phyloP scores from a whole-genome alignment of 768 basidiomycete genomes.

The Boletales sp. region DNA sequence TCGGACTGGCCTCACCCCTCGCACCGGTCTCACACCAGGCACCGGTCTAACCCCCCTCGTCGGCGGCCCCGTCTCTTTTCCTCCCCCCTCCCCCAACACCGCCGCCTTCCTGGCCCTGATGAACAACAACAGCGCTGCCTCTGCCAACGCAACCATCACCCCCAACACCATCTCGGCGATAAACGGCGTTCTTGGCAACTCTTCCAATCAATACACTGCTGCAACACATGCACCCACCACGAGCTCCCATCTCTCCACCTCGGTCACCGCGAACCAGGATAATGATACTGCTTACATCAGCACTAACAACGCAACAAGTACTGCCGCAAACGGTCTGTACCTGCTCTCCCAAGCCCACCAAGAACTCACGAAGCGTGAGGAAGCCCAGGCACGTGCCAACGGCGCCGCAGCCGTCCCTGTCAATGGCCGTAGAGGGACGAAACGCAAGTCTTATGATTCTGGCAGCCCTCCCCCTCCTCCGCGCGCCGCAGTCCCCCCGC shows the following conservation, averaged over 20 bases:
- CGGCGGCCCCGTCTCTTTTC: conserved; percentile 70
- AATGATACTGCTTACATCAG: conserved; percentile 34
- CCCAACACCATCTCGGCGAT: conserved; percentile 59
- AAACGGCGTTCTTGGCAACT: conserved; percentile 65
- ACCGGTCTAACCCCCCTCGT: conserved; percentile 81
- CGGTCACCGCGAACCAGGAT: conserved; percentile 33
- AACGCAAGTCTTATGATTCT: conserved; percentile 63
- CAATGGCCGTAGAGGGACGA: conserved; percentile 50
- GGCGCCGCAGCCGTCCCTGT: conserved; percentile 30
- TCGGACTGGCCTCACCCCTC: conserved; percentile 79
- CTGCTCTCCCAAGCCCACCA: conserved; percentile 93
- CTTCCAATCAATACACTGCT: conserved; percentile 23
- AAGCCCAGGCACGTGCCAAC: conserved; percentile 64
- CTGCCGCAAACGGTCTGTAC: conserved; percentile 90
- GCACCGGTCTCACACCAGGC: conserved; percentile 75
- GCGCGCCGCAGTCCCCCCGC: conserved; percentile 23
- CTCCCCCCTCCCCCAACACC: conserved; percentile 83
- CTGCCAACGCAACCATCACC: conserved; percentile 49
- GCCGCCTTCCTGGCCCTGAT: conserved; percentile 92
- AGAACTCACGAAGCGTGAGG: conserved; percentile 93
- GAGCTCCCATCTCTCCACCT: conserved; percentile 34
- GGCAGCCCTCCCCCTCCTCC: conserved; percentile 32
- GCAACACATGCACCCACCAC: conserved; percentile 32
- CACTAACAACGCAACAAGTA: conserved; percentile 56
- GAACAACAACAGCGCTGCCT: conserved; percentile 46